A percentile compares a stretch with the other conserved stretches of the same genome.
phyloP scores from a whole-genome alignment of 2,329 filamentous ascomycete genomes.

The Microsporum canis region DNA sequence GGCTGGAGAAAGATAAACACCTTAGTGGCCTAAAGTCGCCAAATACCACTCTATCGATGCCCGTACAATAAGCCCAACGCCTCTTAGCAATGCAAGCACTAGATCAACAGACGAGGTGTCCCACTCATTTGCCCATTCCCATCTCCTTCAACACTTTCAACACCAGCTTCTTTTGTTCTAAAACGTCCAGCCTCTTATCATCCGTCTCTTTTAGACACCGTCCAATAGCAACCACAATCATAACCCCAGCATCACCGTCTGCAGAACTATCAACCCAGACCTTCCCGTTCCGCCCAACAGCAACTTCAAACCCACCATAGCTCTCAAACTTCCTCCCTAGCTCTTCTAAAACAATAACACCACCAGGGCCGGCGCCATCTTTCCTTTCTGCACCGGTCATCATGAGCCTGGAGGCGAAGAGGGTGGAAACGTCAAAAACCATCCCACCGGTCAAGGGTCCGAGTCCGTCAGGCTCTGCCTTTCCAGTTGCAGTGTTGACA shows the following conservation, averaged over 20 bases:
- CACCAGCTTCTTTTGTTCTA: conserved; percentile 39
- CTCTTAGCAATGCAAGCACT: not conserved
- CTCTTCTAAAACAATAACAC: conserved; percentile 65
- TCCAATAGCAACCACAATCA: conserved; percentile 65
- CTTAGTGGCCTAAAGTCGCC: not conserved
- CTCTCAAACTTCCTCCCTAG: conserved; percentile 59
- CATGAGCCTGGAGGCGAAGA: conserved; percentile 71
- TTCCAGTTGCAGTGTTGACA: conserved; percentile 73
- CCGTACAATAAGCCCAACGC: not conserved
- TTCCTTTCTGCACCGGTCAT: conserved; percentile 27
- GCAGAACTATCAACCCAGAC: conserved; percentile 72
- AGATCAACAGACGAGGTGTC: not conserved
- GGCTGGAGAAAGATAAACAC: not conserved
- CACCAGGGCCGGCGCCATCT: conserved; percentile 43
- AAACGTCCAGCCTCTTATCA: conserved; percentile 38
- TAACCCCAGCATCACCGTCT: conserved; percentile 46
- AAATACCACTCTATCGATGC: not conserved
- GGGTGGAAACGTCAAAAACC: conserved; percentile 68
- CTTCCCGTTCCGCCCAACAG: conserved; percentile 81
- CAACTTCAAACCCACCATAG: conserved; percentile 68
- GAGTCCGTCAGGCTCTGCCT: conserved; percentile 74
- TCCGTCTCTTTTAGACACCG: conserved; percentile 70
- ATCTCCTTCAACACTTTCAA: conserved; percentile 33
- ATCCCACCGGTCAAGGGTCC: conserved; percentile 77
- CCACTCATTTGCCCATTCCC: conserved; percentile 13